These are phyloP conservation scores for Taphrina confusa DNA, from an alignment of 1,139 yeast species.

Conservation along the genomic window DNA sequence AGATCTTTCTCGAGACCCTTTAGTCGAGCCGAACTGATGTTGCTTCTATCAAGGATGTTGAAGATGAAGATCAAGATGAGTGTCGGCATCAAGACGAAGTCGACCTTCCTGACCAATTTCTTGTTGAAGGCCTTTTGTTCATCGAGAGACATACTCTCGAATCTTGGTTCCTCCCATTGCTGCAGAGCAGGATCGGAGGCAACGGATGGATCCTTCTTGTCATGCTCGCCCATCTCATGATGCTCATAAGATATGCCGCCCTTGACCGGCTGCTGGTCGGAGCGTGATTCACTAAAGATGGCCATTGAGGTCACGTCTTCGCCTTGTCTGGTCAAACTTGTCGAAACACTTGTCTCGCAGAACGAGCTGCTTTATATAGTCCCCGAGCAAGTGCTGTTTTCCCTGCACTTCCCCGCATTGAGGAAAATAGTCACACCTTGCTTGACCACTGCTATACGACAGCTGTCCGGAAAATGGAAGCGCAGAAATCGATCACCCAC, in stretches of 20 bases:
- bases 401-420: too few species aligned
- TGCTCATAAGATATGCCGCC: not conserved
- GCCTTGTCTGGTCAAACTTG: too few species aligned
- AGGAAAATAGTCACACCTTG: too few species aligned
- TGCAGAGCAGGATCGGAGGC: not conserved
- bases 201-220: not conserved
- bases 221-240: not conserved
- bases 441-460: too few species aligned
- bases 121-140: conserved; percentile 24
- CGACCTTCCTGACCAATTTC: conserved; percentile 54
- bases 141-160: conserved; percentile 1
- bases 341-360: too few species aligned
- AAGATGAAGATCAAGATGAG: conserved; percentile 54
- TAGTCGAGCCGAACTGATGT: conserved; percentile 62
- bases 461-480: too few species aligned
- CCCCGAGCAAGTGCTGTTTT: too few species aligned
- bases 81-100: conserved; percentile 56
- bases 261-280: too few species aligned
- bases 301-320: too few species aligned
- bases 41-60: conserved; percentile 61
- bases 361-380: too few species aligned
- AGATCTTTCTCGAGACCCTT: conserved; percentile 60
- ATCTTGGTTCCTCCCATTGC: conserved; percentile 8
- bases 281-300: too few species aligned
- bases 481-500: too few species aligned